Percentiles rank a stretch among this genome's conserved stretches.
Conservation (phyloP, 2,329 filamentous ascomycete species). For the Hypocrella siamensis region DNA sequence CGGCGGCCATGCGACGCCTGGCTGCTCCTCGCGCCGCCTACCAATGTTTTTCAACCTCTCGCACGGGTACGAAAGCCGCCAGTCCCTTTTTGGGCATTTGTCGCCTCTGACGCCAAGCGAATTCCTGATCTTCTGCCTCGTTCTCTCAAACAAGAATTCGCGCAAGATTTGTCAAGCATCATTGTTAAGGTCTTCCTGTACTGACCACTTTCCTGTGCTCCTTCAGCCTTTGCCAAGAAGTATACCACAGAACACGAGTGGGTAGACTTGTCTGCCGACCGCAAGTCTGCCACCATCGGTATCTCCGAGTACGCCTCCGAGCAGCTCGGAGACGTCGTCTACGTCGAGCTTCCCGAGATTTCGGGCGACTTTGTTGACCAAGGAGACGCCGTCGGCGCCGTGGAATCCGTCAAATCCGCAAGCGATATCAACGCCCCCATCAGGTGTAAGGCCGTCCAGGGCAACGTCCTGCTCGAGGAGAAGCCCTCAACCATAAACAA, state of each 20-base stretch:
- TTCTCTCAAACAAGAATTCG: too few species aligned
- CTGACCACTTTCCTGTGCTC: not conserved
- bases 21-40: too few species aligned
- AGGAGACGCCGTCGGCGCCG: conserved; percentile 80
- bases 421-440: conserved; percentile 91
- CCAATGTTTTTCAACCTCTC: too few species aligned
- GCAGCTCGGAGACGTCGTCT: conserved; percentile 90
- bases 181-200: too few species aligned
- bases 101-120: too few species aligned
- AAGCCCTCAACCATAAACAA: conserved; percentile 80
- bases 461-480: conserved; percentile 65
- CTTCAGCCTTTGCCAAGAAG: conserved; percentile 50
- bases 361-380: conserved; percentile 47
- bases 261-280: conserved; percentile 75
- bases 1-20: too few species aligned
- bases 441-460: conserved; percentile 55
- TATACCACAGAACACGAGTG: conserved; percentile 98
- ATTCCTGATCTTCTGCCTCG: too few species aligned
- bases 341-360: conserved; percentile 74
- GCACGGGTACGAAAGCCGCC: too few species aligned
- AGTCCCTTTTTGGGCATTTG: too few species aligned
- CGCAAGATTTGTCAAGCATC: too few species aligned
- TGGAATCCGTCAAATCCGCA: conserved; percentile 98
- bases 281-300: conserved; percentile 66
- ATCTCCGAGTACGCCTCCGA: conserved; percentile 87